Conservation (phyloP, 2,329 filamentous ascomycete genomes). For the Setomelanomma holmii region DNA sequence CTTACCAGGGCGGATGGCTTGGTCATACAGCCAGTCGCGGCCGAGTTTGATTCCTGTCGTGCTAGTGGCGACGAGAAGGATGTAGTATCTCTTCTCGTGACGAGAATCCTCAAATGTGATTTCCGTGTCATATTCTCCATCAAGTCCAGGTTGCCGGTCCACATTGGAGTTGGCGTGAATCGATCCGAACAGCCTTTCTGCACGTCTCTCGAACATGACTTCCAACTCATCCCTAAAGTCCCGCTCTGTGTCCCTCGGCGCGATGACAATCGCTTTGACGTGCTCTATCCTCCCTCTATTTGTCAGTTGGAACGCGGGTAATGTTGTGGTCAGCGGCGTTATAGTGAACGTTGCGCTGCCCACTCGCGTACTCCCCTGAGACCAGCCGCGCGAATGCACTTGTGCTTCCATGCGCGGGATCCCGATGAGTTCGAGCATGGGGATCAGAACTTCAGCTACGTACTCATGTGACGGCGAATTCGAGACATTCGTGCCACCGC, state of each 20-base stretch:
- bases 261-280: conserved; percentile 50
- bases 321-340: conserved; percentile 44
- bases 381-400: conserved; percentile 63
- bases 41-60: conserved; percentile 58
- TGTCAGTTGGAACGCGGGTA: conserved; percentile 48
- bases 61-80: conserved; percentile 63
- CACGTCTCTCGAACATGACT: conserved; percentile 28
- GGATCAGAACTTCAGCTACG: conserved; percentile 61
- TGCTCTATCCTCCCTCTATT: conserved; percentile 32
- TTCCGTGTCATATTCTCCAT: too few relatives aligned
- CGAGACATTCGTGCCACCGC: conserved; percentile 66
- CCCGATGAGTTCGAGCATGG: conserved; percentile 60
- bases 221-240: conserved; percentile 37
- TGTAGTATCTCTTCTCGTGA: conserved; percentile 57
- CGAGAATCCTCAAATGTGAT: conserved; percentile 52
- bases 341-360: conserved; percentile 60
- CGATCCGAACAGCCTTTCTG: conserved; percentile 24
- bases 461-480: conserved; percentile 65
- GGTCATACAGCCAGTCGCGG: conserved; percentile 58
- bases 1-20: conserved; percentile 26
- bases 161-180: too few relatives aligned
- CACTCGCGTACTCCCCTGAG: conserved; percentile 53
- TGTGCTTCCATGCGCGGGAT: conserved; percentile 54
- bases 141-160: too few relatives aligned
- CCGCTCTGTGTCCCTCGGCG: conserved; percentile 40